Base-by-base conservation (phyloP, 352 stramenopile species). In the Elongisporangium undulatum region DNA sequence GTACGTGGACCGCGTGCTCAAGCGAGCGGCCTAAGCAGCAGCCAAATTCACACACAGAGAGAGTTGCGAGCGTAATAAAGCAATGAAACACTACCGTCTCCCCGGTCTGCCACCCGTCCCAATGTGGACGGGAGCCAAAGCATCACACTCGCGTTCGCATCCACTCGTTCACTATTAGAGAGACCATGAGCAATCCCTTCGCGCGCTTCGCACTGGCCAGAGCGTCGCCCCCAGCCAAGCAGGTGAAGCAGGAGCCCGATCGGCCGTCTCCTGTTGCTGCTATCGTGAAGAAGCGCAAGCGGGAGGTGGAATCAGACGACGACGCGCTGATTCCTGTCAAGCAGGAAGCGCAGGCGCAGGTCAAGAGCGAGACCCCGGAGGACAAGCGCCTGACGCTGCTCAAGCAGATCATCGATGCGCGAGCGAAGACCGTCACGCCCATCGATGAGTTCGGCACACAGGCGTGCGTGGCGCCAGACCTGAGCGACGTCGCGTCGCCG, bases 391-490 rank as follows among this genome's bases (percentile, higher is more conserved):
- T 88, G 5, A 23, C 61, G 45, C 69, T 88, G 19, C 56, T 92
- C 26, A 49, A 70, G 12, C 34, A 65, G 52, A 41, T 92, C 29
- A 58, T 82, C 20, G 50, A 72, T 16, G 67, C 70, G 1, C 64
- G 82, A 0, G 55, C 73, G 26, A 53, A 10, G 49, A 82, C 68
- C 69, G 63, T 55, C 20, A 75, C 82, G 12, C 66, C 82, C 12
- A 88, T 92, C 45, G 79, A 92, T 67, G 62, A 64, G 50, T 90
- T 82, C 62, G 82, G 82, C 21, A 92, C 82, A 13, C 80, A 92
- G 13, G 75, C 67, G 12, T 92, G 82, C 51, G 71, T 88, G 20
- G 72, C 64, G 58, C 34, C 62, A 15, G 20, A 49, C 0, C 51
- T 52, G 6, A 39, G 23, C 7, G 29, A 49, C n/a, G 19, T 22